Evolutionary conservation across 1,284 basidiomycete species (phyloP), one percentile per base, ranked within the genome.

Genomic region (Agroathelia rolfsii): DNA sequence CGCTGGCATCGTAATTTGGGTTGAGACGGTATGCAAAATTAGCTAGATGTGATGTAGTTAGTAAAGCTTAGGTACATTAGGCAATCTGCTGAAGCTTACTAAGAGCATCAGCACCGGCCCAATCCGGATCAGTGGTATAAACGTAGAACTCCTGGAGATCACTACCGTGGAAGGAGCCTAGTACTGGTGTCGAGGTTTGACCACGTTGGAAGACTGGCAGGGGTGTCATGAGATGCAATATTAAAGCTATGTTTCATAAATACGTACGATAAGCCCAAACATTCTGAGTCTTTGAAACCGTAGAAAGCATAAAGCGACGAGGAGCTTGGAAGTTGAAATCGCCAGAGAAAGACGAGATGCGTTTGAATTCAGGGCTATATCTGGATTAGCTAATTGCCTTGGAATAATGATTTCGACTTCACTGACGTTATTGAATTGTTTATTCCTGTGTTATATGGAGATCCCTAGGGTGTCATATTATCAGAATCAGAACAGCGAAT

Each of bases 121-220:
- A 48, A 10, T 44, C 41, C 2, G 37, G 1, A n/a, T 8, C 17
- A 6, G 38, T 32, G 0, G 40, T 41, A n/a, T 42, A 11, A 17
- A 37, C 22, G 14, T 41, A 47, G 13, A 44, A 49, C 13, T 44
- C 45, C 11, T 41, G 38, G 9, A 49, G 34, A 11, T 48, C 48
- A 17, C 26, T 41, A 9, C 23, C 34, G 16, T 46, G 45, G 28
- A 36, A 42, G 18, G 42, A 36, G 6, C 38, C 41, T 4, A 44
- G 5, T 2, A 31, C 41, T 6, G 33, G n/a, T n/a, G n/a, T 32
- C 2, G 37, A n/a, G n/a, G n/a, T n/a, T n/a, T n/a, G n/a, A n/a
- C n/a, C n/a, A n/a, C n/a, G n/a, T n/a, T n/a, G n/a, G n/a, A n/a
- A n/a, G n/a, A n/a, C n/a, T n/a, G n/a, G n/a, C n/a, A n/a, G n/a